Evolutionary conservation across 2,329 filamentous ascomycete species (phyloP).

Genomic region (Knufia petricola): DNA sequence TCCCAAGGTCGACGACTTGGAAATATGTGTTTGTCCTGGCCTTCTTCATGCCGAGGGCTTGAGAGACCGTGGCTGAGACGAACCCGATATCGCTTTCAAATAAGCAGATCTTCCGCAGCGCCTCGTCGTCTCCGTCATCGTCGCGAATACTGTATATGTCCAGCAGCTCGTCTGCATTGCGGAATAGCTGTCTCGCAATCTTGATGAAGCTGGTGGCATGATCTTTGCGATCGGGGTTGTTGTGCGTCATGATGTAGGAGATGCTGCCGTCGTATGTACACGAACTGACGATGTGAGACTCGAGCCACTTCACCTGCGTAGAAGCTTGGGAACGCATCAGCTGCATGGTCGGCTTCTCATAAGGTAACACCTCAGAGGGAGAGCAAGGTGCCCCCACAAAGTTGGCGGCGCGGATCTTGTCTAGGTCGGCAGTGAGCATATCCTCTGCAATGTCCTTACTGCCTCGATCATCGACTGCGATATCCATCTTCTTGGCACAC

Average conservation of each 20-base stretch:
- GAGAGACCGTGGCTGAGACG: conserved; percentile 34
- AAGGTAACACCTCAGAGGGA: conserved; percentile 11
- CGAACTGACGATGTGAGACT: conserved; percentile 23
- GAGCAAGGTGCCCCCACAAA: conserved; percentile 9
- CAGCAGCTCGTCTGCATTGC: neutral
- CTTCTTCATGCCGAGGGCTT: conserved; percentile 27
- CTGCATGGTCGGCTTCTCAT: conserved; percentile 12
- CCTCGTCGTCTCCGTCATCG: neutral
- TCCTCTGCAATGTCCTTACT: conserved; percentile 39
- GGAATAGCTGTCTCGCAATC: conserved; percentile 28
- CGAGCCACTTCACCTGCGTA: conserved; percentile 10
- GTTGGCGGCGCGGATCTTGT: neutral
- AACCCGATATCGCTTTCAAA: conserved; percentile 40
- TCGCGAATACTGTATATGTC: neutral
- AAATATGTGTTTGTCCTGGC: neutral
- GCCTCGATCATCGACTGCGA: conserved; percentile 38
- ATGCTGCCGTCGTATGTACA: conserved; percentile 23
- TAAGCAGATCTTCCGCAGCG: neutral
- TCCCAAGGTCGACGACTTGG: conserved; percentile 1
- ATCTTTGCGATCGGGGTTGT: conserved; percentile 27
- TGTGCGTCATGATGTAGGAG: conserved; percentile 27
- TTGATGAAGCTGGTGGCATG: conserved; percentile 35
- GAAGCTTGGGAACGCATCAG: conserved; percentile 14
- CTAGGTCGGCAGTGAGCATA: conserved; percentile 14
- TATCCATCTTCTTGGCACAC: conserved; percentile 36